Conservation (phyloP, 2,329 filamentous ascomycete genomes). For the Fusarium sp. region DNA sequence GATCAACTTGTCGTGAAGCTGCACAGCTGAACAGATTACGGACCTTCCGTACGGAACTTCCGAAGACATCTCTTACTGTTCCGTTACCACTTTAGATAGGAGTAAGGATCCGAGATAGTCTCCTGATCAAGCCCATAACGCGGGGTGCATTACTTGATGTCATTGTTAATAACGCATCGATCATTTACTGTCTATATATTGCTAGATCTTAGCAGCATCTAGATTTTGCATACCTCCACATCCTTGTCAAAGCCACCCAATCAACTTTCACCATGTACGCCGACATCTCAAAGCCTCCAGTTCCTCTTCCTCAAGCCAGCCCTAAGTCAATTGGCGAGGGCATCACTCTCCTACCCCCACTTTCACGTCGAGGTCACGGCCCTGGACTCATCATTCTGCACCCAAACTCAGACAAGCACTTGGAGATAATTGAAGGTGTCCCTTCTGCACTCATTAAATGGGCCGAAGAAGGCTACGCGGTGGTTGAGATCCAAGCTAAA, state of each 20-base stretch:
- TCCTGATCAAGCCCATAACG: too few species aligned
- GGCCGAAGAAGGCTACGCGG: constrained; percentile 78
- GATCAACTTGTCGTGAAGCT: not conserved
- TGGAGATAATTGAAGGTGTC: constrained; percentile 50
- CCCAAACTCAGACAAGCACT: constrained; percentile 9
- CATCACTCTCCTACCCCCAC: constrained; percentile 50
- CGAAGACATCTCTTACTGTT: not conserved
- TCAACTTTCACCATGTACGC: constrained; percentile 39
- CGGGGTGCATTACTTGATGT: too few species aligned
- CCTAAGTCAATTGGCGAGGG: constrained; percentile 31
- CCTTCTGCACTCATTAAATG: constrained; percentile 74
- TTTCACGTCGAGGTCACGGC: constrained; percentile 55
- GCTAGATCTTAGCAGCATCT: not conserved
- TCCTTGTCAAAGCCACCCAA: not conserved
- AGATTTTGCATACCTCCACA: not conserved
- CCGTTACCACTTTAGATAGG: too few species aligned
- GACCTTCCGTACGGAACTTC: constrained; percentile 37
- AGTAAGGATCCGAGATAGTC: too few species aligned
- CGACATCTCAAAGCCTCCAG: constrained; percentile 47
- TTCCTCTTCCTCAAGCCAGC: constrained; percentile 44
- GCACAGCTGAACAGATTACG: not conserved
- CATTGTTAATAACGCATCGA: too few species aligned
- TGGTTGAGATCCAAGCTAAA: constrained; percentile 64
- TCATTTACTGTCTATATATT: constrained; percentile 10
- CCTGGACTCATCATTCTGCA: constrained; percentile 55